These are phyloP conservation scores for Cryptosporidium tyzzeri DNA, from an alignment of 169 alveolate genomes.

Conservation along the genomic window DNA sequence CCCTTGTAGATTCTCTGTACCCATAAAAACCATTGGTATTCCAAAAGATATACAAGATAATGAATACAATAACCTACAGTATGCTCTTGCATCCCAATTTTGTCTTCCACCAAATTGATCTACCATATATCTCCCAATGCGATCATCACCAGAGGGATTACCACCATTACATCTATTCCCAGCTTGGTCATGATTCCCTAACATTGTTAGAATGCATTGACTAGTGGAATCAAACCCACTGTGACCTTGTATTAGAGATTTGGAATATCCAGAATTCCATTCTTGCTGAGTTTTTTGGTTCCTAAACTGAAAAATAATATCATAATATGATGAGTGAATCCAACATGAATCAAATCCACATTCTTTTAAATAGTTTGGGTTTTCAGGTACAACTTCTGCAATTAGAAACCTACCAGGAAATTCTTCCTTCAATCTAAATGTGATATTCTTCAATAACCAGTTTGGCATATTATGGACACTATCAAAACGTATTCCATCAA, in stretches of 20 bases:
- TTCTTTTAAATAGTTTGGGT: constrained; percentile 69
- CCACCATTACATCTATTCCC: constrained; percentile 77
- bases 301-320: constrained; percentile 56
- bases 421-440: constrained; percentile 20
- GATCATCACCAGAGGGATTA: constrained; percentile 63
- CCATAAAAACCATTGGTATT: constrained; percentile 81
- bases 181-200: constrained; percentile 80
- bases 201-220: constrained; percentile 77
- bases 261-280: constrained; percentile 54
- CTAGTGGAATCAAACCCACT: constrained; percentile 75
- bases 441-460: constrained; percentile 28
- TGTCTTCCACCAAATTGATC: constrained; percentile 78
- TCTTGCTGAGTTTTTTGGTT: constrained; percentile 47
- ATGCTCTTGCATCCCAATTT: constrained; percentile 79
- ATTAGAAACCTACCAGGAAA: constrained; percentile 71
- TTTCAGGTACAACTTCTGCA: constrained; percentile 81
- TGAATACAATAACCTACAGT: constrained; percentile 78
- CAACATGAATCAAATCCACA: constrained; percentile 80
- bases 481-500: constrained; percentile 79
- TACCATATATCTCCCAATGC: constrained; percentile 75
- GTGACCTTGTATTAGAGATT: constrained; percentile 61
- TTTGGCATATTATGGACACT: constrained; percentile 79
- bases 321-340: constrained; percentile 80
- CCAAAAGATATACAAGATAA: constrained; percentile 74
- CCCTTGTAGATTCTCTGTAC: constrained; percentile 78